Evolutionary conservation across 257 asterid species (phyloP).

Genomic region (Eucommia ulmoides): DNA sequence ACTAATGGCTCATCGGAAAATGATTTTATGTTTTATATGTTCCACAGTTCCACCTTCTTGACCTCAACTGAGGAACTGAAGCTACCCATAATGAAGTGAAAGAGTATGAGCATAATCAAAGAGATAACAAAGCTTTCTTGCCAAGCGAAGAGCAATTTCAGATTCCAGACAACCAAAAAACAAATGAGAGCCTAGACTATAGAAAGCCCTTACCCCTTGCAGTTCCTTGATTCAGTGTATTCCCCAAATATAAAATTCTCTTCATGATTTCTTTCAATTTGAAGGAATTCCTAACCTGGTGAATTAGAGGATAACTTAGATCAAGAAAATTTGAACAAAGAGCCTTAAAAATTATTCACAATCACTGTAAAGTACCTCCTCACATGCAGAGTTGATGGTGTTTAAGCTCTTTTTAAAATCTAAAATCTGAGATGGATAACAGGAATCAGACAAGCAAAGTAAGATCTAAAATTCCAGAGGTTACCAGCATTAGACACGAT

Average conservation of each 20-base stretch:
- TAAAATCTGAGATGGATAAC: slow-evolving; percentile 37
- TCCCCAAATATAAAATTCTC: slow-evolving; percentile 78
- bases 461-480: slow-evolving; percentile 10
- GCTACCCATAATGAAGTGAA: slow-evolving; percentile 1
- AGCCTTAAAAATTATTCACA: not conserved
- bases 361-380: slow-evolving; percentile 54
- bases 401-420: slow-evolving; percentile 79
- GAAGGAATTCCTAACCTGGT: slow-evolving; percentile 79
- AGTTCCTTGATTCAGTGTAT: slow-evolving; percentile 95
- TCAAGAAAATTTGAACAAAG: slow-evolving; percentile 8
- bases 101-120: not conserved
- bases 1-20: no score
- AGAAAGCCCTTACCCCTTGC: slow-evolving; percentile 94
- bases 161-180: slow-evolving; percentile 2
- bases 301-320: slow-evolving; percentile 10
- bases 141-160: not conserved
- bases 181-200: no score
- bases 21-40: no score
- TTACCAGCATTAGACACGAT: no score
- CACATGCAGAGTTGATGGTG: slow-evolving; percentile 85
- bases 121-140: not conserved
- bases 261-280: slow-evolving; percentile 90
- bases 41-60: no score
- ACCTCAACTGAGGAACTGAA: not conserved
- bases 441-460: not conserved